These are phyloP conservation scores for Multifurca ochricompacta DNA, from an alignment of 768 basidiomycete species.

Conservation along the genomic window DNA sequence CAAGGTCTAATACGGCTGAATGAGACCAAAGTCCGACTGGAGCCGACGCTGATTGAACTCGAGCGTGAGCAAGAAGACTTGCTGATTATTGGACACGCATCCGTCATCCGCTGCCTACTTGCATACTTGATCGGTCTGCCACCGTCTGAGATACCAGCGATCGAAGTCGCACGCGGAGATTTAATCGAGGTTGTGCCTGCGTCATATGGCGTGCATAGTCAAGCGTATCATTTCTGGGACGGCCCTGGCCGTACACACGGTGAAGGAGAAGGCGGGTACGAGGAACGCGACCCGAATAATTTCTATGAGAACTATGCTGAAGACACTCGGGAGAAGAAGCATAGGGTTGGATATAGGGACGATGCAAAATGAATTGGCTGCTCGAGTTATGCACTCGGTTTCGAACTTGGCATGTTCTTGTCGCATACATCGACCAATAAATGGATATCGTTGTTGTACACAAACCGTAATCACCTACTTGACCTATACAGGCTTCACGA, in stretches of 20 bases:
- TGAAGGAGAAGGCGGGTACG: slow-evolving; percentile 27
- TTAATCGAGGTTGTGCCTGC: slow-evolving; percentile 89
- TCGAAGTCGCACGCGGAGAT: slow-evolving; percentile 94
- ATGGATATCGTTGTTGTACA: background rate
- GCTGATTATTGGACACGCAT: slow-evolving; percentile 93
- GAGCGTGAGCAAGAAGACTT: slow-evolving; percentile 93
- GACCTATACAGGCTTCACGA: background rate
- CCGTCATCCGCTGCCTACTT: slow-evolving; percentile 92
- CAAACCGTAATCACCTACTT: background rate
- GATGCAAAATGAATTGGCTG: background rate
- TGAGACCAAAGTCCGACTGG: slow-evolving; percentile 65
- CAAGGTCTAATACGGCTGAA: slow-evolving; percentile 5
- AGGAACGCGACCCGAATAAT: slow-evolving; percentile 53
- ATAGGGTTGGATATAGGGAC: slow-evolving; percentile 3
- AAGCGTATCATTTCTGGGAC: slow-evolving; percentile 90
- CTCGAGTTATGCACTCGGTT: background rate
- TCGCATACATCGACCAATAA: background rate
- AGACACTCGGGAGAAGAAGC: slow-evolving; percentile 33
- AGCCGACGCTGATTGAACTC: slow-evolving; percentile 86
- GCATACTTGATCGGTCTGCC: slow-evolving; percentile 91
- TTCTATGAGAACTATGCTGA: slow-evolving; percentile 85
- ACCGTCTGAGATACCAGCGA: slow-evolving; percentile 93
- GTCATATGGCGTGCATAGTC: slow-evolving; percentile 82
- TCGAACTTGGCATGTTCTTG: background rate
- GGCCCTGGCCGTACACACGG: slow-evolving; percentile 60